Base-by-base conservation (phyloP, 2,329 filamentous ascomycete genomes). In the Aspergillus fumigatiaffinis region DNA sequence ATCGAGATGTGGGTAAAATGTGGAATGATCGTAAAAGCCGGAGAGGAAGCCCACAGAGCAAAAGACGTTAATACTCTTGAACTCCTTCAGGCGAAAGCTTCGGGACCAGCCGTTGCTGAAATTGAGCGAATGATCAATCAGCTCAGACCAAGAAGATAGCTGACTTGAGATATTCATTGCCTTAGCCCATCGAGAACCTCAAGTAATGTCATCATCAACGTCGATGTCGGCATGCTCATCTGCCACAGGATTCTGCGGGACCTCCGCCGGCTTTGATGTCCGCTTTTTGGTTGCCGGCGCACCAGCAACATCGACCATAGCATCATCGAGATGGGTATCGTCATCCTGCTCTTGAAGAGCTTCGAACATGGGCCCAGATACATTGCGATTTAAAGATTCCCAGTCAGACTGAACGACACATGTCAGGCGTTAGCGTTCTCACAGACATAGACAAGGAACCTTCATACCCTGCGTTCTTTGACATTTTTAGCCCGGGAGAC, bases 1-100 rank as follows among this genome's bases (percentile, higher is more conserved):
- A 87, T 96, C 55, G 84, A 88, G 64, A 97, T 99, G 93, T 99
- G 92, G 83, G 87, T 96, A 67, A 96, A 96, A 77, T 97, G 94
- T 73, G 93, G 93, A 20, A 85, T 96, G 86, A 80, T 91, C 48
- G 84, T 89, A 28, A 92, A 91, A 76, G 94, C 94, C 2, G 94
- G 89, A 3, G 92, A 97, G 76, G 94, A 97, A 77, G 93, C 94
- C 3, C 82, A 92, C 58, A 91, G 87, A 77, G 82, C 84, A 58
- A 95, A 90, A 74, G 90, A 99, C 71, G 79, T 85, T 51, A 87
- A 87, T 65, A 79, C 87, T n/a, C 86, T 95, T 76, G 84, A 88
- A 66, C 81, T 86, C 52, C 76, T 97, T 62, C 81, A 91, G 63
- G 84, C 84, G 56, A 91, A 88, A 63, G 92, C 91, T 17, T 88